Percentiles rank a stretch among this genome's conserved stretches.
Evolutionary conservation across 2,329 filamentous ascomycete genomes (phyloP).

Genomic region (Claviceps monticola): DNA sequence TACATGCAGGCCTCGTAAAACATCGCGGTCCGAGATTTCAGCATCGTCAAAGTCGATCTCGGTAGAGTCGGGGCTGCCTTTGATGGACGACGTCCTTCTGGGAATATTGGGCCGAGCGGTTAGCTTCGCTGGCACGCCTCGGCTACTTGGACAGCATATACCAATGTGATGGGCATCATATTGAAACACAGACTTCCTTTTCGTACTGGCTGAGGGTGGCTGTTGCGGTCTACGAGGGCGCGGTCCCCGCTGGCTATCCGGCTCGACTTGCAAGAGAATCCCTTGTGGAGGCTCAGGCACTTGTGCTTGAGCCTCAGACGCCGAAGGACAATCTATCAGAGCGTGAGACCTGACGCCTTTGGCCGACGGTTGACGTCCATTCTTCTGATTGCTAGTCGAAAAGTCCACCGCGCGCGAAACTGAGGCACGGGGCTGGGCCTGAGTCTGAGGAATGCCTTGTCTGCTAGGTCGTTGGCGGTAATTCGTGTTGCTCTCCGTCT

Average conservation of each 20-base stretch:
- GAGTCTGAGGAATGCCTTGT: background rate
- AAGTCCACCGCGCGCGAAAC: background rate
- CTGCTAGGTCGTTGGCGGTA: background rate
- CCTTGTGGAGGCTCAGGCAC: background rate
- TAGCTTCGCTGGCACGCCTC: slow-evolving; percentile 12
- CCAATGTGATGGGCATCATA: slow-evolving; percentile 12
- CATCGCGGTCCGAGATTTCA: slow-evolving; percentile 33
- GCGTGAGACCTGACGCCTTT: background rate
- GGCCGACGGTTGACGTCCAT: background rate
- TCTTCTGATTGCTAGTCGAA: background rate
- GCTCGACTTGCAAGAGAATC: background rate
- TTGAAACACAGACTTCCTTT: background rate
- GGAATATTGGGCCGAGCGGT: slow-evolving; percentile 21
- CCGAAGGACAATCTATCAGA: background rate
- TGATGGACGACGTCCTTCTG: slow-evolving; percentile 22
- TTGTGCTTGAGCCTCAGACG: background rate
- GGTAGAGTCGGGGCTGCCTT: slow-evolving; percentile 9
- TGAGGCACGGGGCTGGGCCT: background rate
- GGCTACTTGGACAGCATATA: slow-evolving; percentile 15
- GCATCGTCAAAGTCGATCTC: slow-evolving; percentile 20
- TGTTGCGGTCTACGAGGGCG: slow-evolving; percentile 1
- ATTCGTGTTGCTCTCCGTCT: background rate
- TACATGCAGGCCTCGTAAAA: slow-evolving; percentile 40
- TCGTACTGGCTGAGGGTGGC: background rate
- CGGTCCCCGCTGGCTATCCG: background rate